These are phyloP conservation scores for Trichophyton schoenleinii DNA, from an alignment of 2,329 filamentous ascomycete genomes.

Conservation along the genomic window DNA sequence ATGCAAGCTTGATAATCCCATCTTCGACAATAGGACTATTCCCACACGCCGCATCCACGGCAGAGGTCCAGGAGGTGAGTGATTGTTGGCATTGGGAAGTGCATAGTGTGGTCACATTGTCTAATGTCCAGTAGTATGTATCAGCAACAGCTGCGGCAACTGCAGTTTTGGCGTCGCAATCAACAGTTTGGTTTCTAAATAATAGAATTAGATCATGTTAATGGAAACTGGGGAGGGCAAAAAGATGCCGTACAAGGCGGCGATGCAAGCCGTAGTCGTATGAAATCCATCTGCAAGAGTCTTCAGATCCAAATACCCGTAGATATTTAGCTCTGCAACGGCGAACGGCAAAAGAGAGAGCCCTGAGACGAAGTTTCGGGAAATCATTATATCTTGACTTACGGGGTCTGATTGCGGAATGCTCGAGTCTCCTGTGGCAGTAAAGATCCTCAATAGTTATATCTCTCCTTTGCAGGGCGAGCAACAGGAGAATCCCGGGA, in stretches of 20 bases:
- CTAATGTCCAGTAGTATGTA: neutral
- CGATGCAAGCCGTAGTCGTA: neutral
- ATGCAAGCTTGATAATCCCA: neutral
- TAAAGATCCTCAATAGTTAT: neutral
- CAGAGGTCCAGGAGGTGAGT: neutral
- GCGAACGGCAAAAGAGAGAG: neutral
- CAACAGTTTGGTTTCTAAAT: neutral
- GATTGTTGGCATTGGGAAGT: neutral
- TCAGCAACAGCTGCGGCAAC: neutral
- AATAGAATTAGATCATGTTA: neutral
- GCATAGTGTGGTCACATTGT: neutral
- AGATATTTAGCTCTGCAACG: neutral
- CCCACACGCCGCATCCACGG: neutral
- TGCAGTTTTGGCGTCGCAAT: neutral
- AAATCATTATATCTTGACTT: neutral
- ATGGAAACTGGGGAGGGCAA: neutral
- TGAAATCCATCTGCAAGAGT: neutral
- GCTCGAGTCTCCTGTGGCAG: neutral
- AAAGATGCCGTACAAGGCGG: neutral
- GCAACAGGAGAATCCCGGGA: neutral
- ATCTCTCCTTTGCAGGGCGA: neutral
- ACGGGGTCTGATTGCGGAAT: too few relatives aligned
- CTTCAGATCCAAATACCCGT: neutral
- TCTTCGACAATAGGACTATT: neutral
- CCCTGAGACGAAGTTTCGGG: neutral